Evolutionary conservation across 495 filamentous ascomycete species (phyloP), one percentile per base, ranked within the genome.

Genomic region (Tetracladium setigerum): DNA sequence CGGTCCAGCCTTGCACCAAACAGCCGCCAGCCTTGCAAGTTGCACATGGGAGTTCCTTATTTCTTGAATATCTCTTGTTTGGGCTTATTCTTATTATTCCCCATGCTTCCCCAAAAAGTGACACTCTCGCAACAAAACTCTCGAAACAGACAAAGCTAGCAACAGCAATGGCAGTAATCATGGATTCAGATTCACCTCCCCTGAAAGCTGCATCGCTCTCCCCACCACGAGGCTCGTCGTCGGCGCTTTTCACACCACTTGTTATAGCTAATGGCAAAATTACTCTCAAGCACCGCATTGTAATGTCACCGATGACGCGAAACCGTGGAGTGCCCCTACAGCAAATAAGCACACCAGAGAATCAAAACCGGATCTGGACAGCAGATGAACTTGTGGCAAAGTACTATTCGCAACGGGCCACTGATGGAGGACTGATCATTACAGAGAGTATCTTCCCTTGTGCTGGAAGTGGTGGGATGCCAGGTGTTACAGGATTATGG

Each of bases 361-460:
- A 38, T 2, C 38, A 12, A 1, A 49, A 34, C n/a, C n/a, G n/a
- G 1, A 42, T 41, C n/a, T 35, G 24, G 36, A 16, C 17, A 15
- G 65, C 68, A 22, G 67, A 67, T 10, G 36, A 38, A 38, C 16
- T 53, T 2, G 44, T 53, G 16, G 62, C 63, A 46, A 67, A 76
- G n/a, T 78, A 81, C 58, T 81, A 81, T 61, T 46, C 59, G 0
- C 76, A 81, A 47, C 65, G 76, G 15, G 64, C 76, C 0, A 70
- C 71, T 3, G 64, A 67, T 2, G 77, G 77, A 6, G 73, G 73
- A 4, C 47, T 80, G 22, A 56, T 80, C 24, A 74, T 80, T 34
- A 65, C 67, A 4, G 74, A 79, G 55, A 76, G 69, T 0, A 71
- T 70, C 22, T 64, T 68, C 22, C 68, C 72, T 35, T 76, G 69